Evolutionary conservation across 1,284 basidiomycete genomes (phyloP).

Genomic region (Leccinum subfulvum): DNA sequence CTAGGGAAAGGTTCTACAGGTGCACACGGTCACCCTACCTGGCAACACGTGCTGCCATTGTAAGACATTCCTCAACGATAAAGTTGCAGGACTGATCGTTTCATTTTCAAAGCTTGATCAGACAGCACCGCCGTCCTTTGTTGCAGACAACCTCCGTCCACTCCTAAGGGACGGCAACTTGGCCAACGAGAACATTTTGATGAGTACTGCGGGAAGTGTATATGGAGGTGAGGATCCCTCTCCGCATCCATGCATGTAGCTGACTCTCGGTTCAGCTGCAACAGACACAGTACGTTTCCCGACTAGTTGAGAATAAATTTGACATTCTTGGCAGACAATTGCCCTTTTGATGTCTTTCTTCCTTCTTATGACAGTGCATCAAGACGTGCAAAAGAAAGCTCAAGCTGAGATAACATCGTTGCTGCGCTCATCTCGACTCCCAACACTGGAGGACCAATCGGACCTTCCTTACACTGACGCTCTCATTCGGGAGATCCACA

Average conservation of each 20-base stretch:
- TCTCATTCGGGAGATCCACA: conserved; percentile 23
- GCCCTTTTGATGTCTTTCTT: conserved; percentile 27
- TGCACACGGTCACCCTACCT: conserved; percentile 11
- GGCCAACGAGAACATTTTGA: conserved; percentile 11
- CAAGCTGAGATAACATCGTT: conserved; percentile 16
- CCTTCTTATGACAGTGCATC: conserved; percentile 23
- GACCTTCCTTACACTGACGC: conserved; percentile 25
- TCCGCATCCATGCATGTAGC: background rate
- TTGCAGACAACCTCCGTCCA: conserved; percentile 12
- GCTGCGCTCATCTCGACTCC: conserved; percentile 18
- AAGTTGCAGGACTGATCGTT: background rate
- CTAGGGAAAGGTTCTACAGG: conserved; percentile 12
- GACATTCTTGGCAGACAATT: conserved; percentile 17
- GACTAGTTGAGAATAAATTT: background rate
- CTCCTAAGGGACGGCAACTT: background rate
- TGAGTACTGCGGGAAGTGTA: conserved; percentile 14
- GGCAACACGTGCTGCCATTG: conserved; percentile 7
- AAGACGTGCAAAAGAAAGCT: conserved; percentile 14
- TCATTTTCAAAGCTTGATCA: conserved; percentile 9
- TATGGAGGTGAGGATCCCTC: conserved; percentile 11
- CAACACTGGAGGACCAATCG: conserved; percentile 24
- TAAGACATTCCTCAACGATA: background rate
- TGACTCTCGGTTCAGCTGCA: conserved; percentile 10
- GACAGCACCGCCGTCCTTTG: conserved; percentile 13
- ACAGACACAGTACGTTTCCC: conserved; percentile 10